phyloP scores from a whole-genome alignment of 169 alveolate genomes.

The Cryptosporidium felis region DNA sequence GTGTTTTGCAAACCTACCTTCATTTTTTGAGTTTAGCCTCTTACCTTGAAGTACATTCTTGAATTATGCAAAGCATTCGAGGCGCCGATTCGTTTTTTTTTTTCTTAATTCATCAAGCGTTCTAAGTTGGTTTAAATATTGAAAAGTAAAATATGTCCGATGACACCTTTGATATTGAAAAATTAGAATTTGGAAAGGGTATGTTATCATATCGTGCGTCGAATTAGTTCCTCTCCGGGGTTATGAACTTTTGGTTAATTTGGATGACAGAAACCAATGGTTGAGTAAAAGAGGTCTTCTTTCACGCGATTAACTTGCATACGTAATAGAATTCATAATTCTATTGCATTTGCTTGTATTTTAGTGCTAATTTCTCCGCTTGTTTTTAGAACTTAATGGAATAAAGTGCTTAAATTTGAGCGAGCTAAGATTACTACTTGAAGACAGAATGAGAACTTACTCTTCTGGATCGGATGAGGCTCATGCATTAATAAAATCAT shows the following conservation, averaged over 20 bases:
- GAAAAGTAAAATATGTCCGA: constrained; percentile 25
- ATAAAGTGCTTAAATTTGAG: constrained; percentile 46
- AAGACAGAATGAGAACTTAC: constrained; percentile 46
- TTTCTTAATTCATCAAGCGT: too few relatives aligned
- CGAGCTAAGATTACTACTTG: constrained; percentile 34
- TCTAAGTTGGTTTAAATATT: too few relatives aligned
- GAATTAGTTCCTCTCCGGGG: too few relatives aligned
- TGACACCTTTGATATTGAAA: constrained; percentile 61
- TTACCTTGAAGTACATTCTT: too few relatives aligned
- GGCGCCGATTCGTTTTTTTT: neutral
- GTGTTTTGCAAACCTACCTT: constrained; percentile 13
- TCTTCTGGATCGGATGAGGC: constrained; percentile 55
- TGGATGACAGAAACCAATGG: too few relatives aligned
- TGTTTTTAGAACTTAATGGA: constrained; percentile 8
- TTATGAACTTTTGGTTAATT: too few relatives aligned
- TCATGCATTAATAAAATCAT: constrained; percentile 76
- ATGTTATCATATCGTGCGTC: neutral
- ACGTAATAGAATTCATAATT: too few relatives aligned
- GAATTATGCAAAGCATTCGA: neutral
- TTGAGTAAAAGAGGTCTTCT: too few relatives aligned
- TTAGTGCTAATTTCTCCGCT: too few relatives aligned
- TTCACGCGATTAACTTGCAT: too few relatives aligned
- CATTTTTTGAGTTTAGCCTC: neutral
- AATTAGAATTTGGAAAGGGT: constrained; percentile 64
- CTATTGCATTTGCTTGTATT: too few relatives aligned